Conservation (phyloP, 2,329 filamentous ascomycete species). For the Diaporthe capsici region DNA sequence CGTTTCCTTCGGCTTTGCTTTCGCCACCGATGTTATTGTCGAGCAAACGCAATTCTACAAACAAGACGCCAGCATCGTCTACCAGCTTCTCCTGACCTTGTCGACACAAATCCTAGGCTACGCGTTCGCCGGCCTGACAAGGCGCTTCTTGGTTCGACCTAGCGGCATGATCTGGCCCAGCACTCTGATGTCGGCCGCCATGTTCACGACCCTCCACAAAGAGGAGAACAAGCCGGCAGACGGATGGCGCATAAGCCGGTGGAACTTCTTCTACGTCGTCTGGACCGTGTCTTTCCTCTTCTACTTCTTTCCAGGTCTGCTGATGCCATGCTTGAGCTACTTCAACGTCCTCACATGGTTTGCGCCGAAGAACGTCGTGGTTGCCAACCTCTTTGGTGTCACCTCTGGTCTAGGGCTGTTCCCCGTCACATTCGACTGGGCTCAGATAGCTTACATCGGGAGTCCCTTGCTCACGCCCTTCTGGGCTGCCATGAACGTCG, state of each 20-base stretch:
- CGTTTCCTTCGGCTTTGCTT: constrained; percentile 90
- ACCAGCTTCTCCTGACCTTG: constrained; percentile 86
- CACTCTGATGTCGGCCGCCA: constrained; percentile 88
- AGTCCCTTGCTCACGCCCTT: constrained; percentile 88
- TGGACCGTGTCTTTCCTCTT: constrained; percentile 81
- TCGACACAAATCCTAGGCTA: constrained; percentile 91
- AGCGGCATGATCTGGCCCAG: constrained; percentile 94
- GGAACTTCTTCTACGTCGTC: constrained; percentile 85
- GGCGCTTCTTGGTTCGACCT: constrained; percentile 85
- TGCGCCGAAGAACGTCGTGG: constrained; percentile 86
- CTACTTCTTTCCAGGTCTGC: constrained; percentile 86
- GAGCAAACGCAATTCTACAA: constrained; percentile 93
- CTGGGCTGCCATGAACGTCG: constrained; percentile 88
- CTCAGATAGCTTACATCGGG: constrained; percentile 89
- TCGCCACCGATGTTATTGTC: constrained; percentile 90
- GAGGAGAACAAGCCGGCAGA: constrained; percentile 86
- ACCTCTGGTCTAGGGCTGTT: constrained; percentile 88
- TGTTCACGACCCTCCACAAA: constrained; percentile 90
- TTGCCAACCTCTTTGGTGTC: constrained; percentile 89
- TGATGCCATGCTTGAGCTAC: constrained; percentile 88
- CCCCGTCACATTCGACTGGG: constrained; percentile 92
- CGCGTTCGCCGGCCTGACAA: constrained; percentile 85
- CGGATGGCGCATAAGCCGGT: constrained; percentile 86
- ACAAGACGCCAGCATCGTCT: constrained; percentile 81
- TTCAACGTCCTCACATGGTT: constrained; percentile 94